These are phyloP conservation scores for Chaetomium sp. DNA, from an alignment of 2,329 filamentous ascomycete genomes.

Conservation along the genomic window DNA sequence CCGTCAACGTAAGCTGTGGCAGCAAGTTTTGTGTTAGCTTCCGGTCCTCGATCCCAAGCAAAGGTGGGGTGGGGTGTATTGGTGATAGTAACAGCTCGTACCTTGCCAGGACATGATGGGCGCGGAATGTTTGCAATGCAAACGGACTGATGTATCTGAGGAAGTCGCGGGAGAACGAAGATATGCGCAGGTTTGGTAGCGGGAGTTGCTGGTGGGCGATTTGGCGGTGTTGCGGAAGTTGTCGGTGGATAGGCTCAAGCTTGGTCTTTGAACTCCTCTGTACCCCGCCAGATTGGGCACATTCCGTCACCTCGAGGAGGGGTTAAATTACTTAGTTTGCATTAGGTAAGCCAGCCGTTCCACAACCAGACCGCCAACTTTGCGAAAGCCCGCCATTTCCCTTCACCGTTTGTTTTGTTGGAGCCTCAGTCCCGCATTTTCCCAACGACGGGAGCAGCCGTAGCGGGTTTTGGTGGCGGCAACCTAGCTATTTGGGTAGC, in stretches of 20 bases:
- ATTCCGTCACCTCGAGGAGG: constrained; percentile 19
- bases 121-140: constrained; percentile 14
- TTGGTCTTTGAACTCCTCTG: constrained; percentile 11
- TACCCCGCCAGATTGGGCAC: constrained; percentile 27
- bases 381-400: background rate
- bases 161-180: background rate
- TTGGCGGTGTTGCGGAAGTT: constrained; percentile 19
- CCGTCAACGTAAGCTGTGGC: constrained; percentile 53
- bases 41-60: constrained; percentile 18
- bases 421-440: constrained; percentile 1
- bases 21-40: constrained; percentile 38
- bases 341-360: constrained; percentile 27
- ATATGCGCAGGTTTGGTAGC: background rate
- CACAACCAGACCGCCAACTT: constrained; percentile 23
- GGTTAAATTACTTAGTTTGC: constrained; percentile 1
- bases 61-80: constrained; percentile 37
- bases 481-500: no score
- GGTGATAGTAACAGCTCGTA: constrained; percentile 44
- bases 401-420: constrained; percentile 4
- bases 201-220: background rate
- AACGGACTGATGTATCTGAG: background rate
- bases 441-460: background rate
- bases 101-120: constrained; percentile 71
- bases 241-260: constrained; percentile 21
- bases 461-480: background rate